These are phyloP conservation scores for Diplodia corticola DNA, from an alignment of 2,329 filamentous ascomycete species.

Conservation along the genomic window DNA sequence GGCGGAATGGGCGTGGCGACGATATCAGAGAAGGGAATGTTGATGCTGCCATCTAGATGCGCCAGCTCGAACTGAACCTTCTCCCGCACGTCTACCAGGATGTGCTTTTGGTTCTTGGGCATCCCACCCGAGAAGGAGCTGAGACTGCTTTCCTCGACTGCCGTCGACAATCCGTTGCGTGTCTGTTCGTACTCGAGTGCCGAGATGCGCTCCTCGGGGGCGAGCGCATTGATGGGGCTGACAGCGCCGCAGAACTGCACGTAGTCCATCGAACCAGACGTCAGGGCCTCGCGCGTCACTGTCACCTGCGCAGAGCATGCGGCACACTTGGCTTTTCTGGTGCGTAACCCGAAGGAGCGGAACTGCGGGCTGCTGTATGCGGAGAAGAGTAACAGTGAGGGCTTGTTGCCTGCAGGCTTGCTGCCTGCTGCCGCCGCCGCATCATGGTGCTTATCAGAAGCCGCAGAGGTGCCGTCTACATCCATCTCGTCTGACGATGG, in stretches of 20 bases:
- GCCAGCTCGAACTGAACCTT: constrained; percentile 82
- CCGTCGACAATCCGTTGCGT: constrained; percentile 26
- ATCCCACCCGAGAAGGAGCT: not conserved
- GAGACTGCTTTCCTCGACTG: not conserved
- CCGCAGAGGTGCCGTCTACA: constrained; percentile 2
- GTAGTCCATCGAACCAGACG: constrained; percentile 73
- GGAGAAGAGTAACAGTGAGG: constrained; percentile 56
- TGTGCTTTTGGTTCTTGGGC: constrained; percentile 27
- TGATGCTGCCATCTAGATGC: constrained; percentile 72
- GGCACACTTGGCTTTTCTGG: constrained; percentile 68
- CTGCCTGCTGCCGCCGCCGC: constrained; percentile 32
- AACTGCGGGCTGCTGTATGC: constrained; percentile 60
- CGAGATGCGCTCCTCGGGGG: constrained; percentile 66
- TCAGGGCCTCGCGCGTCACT: constrained; percentile 64
- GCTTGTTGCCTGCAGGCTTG: constrained; percentile 30
- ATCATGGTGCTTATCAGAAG: constrained; percentile 29
- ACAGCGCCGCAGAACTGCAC: constrained; percentile 77
- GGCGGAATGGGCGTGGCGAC: constrained; percentile 32
- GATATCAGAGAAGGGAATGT: constrained; percentile 65
- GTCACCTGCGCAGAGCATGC: constrained; percentile 68
- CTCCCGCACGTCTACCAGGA: constrained; percentile 82
- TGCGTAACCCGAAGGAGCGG: constrained; percentile 72
- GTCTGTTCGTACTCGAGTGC: constrained; percentile 50
- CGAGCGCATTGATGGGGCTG: constrained; percentile 57
- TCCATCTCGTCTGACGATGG: constrained; percentile 11